Conservation (phyloP, 78 protist genomes). For the Cavenderia fasciculata region DNA sequence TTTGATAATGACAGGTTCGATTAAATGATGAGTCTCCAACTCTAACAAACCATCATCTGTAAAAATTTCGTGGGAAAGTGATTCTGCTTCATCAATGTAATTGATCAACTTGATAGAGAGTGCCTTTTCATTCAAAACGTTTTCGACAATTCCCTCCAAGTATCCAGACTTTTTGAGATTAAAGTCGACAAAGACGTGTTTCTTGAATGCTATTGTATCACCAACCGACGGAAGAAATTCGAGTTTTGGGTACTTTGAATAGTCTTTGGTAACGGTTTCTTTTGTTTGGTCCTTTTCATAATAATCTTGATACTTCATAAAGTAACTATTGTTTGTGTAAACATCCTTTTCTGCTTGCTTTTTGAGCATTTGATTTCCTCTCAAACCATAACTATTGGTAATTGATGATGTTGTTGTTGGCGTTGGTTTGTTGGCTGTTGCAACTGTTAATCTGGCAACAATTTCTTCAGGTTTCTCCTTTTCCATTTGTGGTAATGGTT, state of each 20-base stretch:
- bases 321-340: slow-evolving; percentile 3
- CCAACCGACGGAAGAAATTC: neutral
- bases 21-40: neutral
- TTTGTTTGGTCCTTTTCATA: neutral
- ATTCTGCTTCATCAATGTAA: no score
- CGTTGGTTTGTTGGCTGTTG: no score
- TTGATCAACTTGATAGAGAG: neutral
- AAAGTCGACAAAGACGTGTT: slow-evolving; percentile 4
- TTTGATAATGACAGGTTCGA: neutral
- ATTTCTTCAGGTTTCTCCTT: no score
- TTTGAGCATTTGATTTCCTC: no score
- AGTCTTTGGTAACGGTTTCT: neutral
- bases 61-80: no score
- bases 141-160: slow-evolving; percentile 4
- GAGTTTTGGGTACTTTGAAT: neutral
- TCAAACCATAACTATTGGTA: no score
- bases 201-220: slow-evolving; percentile 10
- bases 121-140: neutral
- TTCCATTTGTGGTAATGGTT: no score
- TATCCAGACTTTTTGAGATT: slow-evolving; percentile 2
- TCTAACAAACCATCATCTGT: slow-evolving; percentile 5
- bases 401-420: no score
- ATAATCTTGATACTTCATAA: neutral
- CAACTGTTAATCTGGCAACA: no score
- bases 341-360: slow-evolving; percentile 16